Evolutionary conservation across 208 protist species (phyloP).

Genomic region (Leishmania arabica): DNA sequence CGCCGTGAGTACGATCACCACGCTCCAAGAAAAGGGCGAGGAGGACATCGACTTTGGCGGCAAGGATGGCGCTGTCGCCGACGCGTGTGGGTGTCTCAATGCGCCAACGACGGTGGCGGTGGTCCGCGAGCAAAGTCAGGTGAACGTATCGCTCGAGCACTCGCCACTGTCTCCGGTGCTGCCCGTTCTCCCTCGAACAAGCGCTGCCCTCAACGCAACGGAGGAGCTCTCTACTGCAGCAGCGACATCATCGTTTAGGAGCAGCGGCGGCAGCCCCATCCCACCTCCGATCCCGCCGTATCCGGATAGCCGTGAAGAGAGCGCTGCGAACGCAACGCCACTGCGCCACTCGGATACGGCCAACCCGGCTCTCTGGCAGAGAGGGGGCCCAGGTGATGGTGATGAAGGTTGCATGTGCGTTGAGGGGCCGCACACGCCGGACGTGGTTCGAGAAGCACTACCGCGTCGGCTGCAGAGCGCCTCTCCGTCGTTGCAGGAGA

Average conservation of each 20-base stretch:
- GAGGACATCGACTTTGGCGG: neutral
- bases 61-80: neutral
- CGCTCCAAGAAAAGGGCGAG: neutral
- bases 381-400: neutral
- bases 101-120: neutral
- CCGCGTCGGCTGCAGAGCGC: neutral
- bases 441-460: neutral
- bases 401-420: neutral
- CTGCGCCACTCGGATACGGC: neutral
- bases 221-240: neutral
- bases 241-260: neutral
- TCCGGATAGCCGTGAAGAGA: neutral
- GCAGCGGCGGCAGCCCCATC: neutral
- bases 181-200: neutral
- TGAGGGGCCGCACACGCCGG: neutral
- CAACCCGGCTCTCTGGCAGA: neutral
- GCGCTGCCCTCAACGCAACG: neutral
- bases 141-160: neutral
- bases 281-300: neutral
- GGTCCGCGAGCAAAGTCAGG: neutral
- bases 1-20: constrained; percentile 3
- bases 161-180: neutral
- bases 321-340: neutral
- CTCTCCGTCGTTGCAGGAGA: neutral
- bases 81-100: neutral